A percentile compares a stretch with the other conserved stretches of the same genome.
These are phyloP conservation scores for Colletotrichum sp. DNA, from an alignment of 2,329 filamentous ascomycete genomes.

Conservation along the genomic window DNA sequence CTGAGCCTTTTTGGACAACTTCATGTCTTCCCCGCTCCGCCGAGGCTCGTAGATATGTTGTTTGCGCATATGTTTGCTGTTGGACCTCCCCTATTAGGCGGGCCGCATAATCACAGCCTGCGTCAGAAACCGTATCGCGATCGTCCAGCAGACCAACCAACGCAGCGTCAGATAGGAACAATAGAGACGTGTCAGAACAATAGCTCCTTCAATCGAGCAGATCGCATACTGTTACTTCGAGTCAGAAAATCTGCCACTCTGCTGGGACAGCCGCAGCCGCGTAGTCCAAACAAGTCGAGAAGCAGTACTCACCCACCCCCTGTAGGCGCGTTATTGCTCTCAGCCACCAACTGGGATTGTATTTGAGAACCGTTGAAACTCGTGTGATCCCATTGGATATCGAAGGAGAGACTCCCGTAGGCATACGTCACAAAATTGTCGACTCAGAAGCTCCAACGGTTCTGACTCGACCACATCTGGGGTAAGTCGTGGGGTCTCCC, in stretches of 20 bases:
- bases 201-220: neutral
- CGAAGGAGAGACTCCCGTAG: neutral
- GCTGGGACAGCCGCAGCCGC: neutral
- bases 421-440: neutral
- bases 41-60: neutral
- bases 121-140: neutral
- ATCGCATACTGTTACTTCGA: neutral
- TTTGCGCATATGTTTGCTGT: neutral
- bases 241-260: neutral
- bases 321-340: neutral
- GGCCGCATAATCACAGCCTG: neutral
- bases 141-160: neutral
- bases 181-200: neutral
- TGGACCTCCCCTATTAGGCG: neutral
- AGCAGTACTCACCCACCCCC: neutral
- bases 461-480: slow-evolving; percentile 3
- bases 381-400: neutral
- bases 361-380: neutral
- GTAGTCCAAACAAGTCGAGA: neutral
- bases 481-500: neutral
- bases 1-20: neutral
- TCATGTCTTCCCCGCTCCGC: neutral
- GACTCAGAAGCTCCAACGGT: neutral
- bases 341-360: neutral
- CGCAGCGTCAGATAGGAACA: neutral